Conservation (phyloP, 345 rosid species). For the Geranium brycei region DNA sequence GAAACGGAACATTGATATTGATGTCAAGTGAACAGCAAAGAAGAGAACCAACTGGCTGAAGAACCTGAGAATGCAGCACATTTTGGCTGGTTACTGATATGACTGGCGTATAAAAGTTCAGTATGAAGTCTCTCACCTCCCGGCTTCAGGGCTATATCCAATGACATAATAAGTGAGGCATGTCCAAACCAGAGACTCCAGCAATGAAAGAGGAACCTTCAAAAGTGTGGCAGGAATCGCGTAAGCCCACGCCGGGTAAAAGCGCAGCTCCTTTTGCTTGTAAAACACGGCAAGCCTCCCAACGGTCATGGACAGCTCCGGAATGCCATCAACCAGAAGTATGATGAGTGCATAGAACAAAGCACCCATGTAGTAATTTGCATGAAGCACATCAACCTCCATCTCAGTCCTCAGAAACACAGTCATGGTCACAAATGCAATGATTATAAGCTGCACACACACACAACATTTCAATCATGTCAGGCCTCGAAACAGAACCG, state of each 20-base stretch:
- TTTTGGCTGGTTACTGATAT: background rate
- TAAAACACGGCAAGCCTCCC: constrained; percentile 41
- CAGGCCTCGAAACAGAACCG: no score
- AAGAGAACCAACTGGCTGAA: constrained; percentile 47
- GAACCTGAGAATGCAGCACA: constrained; percentile 32
- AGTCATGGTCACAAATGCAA: constrained; percentile 44
- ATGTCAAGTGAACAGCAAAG: constrained; percentile 45
- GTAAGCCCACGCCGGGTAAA: constrained; percentile 71
- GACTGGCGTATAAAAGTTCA: no score
- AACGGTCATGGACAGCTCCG: constrained; percentile 39
- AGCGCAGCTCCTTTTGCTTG: constrained; percentile 41
- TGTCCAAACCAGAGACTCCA: constrained; percentile 48
- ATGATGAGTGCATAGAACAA: constrained; percentile 33
- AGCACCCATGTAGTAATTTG: constrained; percentile 39
- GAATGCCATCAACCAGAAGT: constrained; percentile 34
- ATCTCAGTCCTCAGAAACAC: constrained; percentile 30
- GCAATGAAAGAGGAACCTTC: constrained; percentile 38
- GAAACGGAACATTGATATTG: constrained; percentile 58
- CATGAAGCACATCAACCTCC: constrained; percentile 33
- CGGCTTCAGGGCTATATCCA: constrained; percentile 62
- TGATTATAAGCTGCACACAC: constrained; percentile 29
- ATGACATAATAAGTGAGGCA: constrained; percentile 58
- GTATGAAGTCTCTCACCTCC: constrained; percentile 26
- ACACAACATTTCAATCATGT: no score
- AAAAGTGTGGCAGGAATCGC: constrained; percentile 40